These are phyloP conservation scores for Peronosclerospora sorghi DNA, from an alignment of 352 stramenopile species.

Conservation along the genomic window DNA sequence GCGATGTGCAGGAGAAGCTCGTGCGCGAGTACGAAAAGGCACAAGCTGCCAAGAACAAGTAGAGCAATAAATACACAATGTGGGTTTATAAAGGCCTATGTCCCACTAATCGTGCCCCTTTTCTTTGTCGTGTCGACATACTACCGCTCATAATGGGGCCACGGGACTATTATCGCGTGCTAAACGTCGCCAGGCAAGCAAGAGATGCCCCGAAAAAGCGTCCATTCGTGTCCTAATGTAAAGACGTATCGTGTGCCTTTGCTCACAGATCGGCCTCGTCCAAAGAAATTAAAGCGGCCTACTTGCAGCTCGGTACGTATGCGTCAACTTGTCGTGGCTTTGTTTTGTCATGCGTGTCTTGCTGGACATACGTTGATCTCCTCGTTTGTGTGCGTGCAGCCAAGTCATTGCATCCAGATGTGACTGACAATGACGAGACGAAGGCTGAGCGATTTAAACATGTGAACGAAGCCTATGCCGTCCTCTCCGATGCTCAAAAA, in stretches of 20 bases:
- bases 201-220: too few relatives aligned
- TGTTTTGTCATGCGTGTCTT: background rate
- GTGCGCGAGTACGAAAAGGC: conserved; percentile 90
- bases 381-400: conserved; percentile 24
- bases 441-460: conserved; percentile 82
- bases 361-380: too few relatives aligned
- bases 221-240: too few relatives aligned
- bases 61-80: too few relatives aligned
- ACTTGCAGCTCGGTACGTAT: conserved; percentile 52
- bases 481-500: conserved; percentile 53
- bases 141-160: conserved; percentile 12
- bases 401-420: conserved; percentile 78
- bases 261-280: conserved; percentile 35
- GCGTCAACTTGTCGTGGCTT: background rate
- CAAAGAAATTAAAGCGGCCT: conserved; percentile 77
- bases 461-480: conserved; percentile 64
- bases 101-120: too few relatives aligned
- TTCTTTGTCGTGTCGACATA: too few relatives aligned
- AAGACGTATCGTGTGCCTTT: too few relatives aligned
- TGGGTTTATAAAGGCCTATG: too few relatives aligned
- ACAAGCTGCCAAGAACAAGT: conserved; percentile 72
- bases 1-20: conserved; percentile 91
- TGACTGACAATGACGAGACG: conserved; percentile 64
- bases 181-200: conserved; percentile 57
- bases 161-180: conserved; percentile 73